Percentiles rank a stretch among this genome's conserved stretches.
These are phyloP conservation scores for Beta macrorhiza DNA, from an alignment of 179 eudicot genomes.

Conservation along the genomic window DNA sequence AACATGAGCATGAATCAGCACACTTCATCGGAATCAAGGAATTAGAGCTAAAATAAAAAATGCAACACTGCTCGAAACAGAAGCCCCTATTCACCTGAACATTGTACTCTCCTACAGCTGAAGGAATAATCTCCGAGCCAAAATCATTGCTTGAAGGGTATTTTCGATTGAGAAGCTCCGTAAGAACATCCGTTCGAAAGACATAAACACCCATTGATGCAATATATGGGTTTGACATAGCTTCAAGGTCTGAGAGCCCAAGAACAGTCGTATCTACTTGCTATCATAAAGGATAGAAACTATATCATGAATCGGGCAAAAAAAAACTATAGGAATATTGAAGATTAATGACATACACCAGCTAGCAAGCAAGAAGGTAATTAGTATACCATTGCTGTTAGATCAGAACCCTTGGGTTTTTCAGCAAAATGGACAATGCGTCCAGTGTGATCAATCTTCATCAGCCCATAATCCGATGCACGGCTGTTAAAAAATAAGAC, in stretches of 20 bases:
- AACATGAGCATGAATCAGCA: neutral
- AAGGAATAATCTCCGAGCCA: constrained; percentile 91
- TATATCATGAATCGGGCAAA: neutral
- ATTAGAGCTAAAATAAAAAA: neutral
- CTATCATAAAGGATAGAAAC: constrained; percentile 34
- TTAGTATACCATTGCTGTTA: constrained; percentile 60
- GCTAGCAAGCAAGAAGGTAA: neutral
- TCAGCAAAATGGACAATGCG: constrained; percentile 75
- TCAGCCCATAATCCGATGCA: constrained; percentile 89
- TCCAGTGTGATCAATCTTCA: constrained; percentile 82
- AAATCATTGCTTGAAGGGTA: constrained; percentile 82
- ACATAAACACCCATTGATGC: constrained; percentile 99
- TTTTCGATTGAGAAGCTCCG: constrained; percentile 58
- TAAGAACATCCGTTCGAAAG: constrained; percentile 73
- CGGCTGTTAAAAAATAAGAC: constrained; percentile 54
- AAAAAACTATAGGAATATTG: neutral
- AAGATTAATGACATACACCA: neutral
- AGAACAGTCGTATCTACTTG: constrained; percentile 81
- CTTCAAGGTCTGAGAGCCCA: constrained; percentile 64
- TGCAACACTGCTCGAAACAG: neutral
- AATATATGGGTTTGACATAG: constrained; percentile 62
- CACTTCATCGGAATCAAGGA: neutral
- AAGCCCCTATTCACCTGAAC: constrained; percentile 58
- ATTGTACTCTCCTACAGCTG: constrained; percentile 76
- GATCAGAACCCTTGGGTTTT: constrained; percentile 81